Evolutionary conservation across 2,329 filamentous ascomycete genomes (phyloP).

Genomic region (Alternaria sp.): DNA sequence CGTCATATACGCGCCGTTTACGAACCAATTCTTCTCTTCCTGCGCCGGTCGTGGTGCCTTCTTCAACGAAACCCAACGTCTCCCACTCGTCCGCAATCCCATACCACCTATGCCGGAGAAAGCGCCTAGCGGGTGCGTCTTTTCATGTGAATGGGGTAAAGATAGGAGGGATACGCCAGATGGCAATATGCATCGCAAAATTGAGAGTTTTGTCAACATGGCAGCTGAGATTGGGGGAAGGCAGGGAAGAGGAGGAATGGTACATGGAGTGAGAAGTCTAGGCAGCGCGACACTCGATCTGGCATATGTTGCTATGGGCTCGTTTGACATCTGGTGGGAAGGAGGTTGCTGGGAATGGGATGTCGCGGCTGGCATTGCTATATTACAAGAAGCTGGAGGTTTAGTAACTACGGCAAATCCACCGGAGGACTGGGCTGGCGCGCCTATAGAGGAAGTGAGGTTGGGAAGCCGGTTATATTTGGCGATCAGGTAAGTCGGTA

Average conservation of each 20-base stretch:
- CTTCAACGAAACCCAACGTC: constrained; percentile 67
- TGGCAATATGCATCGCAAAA: constrained; percentile 73
- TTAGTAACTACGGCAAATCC: constrained; percentile 77
- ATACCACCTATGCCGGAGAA: constrained; percentile 67
- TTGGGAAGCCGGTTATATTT: constrained; percentile 74
- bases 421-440: constrained; percentile 62
- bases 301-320: constrained; percentile 76
- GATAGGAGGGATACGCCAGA: constrained; percentile 70
- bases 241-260: constrained; percentile 75
- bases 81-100: constrained; percentile 69
- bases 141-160: constrained; percentile 82
- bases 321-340: constrained; percentile 84
- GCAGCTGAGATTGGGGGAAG: constrained; percentile 69
- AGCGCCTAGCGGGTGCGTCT: constrained; percentile 73
- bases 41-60: constrained; percentile 71
- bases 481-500: constrained; percentile 63
- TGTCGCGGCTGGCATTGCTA: constrained; percentile 75
- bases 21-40: constrained; percentile 72
- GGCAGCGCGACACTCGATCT: constrained; percentile 76
- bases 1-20: constrained; percentile 74
- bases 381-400: constrained; percentile 75
- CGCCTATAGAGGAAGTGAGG: constrained; percentile 63
- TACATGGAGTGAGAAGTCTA: constrained; percentile 75
- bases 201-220: constrained; percentile 78
- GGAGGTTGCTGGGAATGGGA: constrained; percentile 86